Conservation (phyloP, 108 stramenopile genomes). For the Skeletonema grethae region DNA sequence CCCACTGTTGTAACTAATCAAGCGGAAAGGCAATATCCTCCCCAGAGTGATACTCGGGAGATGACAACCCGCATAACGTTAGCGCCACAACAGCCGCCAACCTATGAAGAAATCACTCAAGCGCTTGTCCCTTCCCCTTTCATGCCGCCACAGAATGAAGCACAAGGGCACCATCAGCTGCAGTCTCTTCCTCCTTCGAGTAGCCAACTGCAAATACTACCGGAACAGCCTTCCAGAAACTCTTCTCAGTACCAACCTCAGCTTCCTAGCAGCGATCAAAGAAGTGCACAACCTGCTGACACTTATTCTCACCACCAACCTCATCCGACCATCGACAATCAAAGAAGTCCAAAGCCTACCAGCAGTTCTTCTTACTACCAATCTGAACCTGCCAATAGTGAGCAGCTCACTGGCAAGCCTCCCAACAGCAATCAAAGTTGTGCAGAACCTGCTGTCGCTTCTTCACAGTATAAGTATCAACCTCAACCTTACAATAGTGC, state of each 20-base stretch:
- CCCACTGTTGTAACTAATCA: background rate
- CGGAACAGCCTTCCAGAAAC: background rate
- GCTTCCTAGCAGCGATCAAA: background rate
- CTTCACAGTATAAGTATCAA: background rate
- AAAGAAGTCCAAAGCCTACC: background rate
- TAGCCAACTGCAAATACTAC: background rate
- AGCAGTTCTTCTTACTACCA: background rate
- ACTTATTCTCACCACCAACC: background rate
- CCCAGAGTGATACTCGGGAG: background rate
- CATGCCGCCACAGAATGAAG: background rate
- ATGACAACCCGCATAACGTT: background rate
- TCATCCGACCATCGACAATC: too few species aligned
- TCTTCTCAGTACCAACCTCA: background rate
- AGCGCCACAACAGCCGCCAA: slow-evolving; percentile 24
- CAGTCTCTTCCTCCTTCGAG: background rate
- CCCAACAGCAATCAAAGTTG: background rate
- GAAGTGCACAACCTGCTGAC: background rate
- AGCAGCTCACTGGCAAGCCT: background rate
- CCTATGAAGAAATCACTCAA: slow-evolving; percentile 28
- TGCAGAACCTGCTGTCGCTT: too few species aligned
- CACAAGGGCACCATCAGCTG: background rate
- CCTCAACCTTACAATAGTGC: background rate
- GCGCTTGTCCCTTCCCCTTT: slow-evolving; percentile 10
- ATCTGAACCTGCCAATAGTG: background rate
- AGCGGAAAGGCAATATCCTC: background rate